Base-by-base conservation (phyloP, 2,329 filamentous ascomycete genomes). In the Lachnellula willkommii region DNA sequence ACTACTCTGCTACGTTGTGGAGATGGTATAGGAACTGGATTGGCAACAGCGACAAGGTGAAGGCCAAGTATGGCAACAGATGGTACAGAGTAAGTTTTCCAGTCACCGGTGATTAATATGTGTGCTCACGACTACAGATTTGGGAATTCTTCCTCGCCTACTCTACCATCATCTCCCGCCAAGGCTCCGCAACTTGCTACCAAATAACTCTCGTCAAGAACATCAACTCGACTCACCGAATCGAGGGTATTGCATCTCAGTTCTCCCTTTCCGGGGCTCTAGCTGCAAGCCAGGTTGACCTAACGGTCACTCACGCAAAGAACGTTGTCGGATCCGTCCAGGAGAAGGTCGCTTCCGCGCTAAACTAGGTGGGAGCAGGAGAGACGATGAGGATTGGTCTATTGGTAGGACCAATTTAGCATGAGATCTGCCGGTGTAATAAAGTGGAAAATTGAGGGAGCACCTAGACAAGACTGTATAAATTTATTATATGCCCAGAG, bases 21-120 rank as follows among this genome's bases (percentile, higher is more conserved):
- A 84, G 89, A 70, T 97, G 94, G 94, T 97, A 97, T 80, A 83
- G 94, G 64, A 97, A 97, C 82, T 97, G 94, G 94, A 82, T 96
- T 73, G 90, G 80, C 75, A 97, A 97, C 81, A 80, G 82, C 65
- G 90, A 95, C 57, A 95, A 95, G 79, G 89, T 96, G 60, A 83
- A 88, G 74, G 90, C 89, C 70, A 97, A 96, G 81, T 97, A 97
- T 71, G 94, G 94, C 69, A 85, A 88, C 70, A 82, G 89, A 70
- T 99, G 94, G 94, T 99, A 89, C 83, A 86, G 93, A 73, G 89
- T 92, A 81, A 78, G 88, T 79, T 56, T 26, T 48, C 17, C 7
- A 2, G 46, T 14, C 5, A 47, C 20, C 7, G 14, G n/a, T 24
- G 35, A 28, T 17, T n/a, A 7, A 37, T 14, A 28, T 7, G 22